Evolutionary conservation across 1,139 yeast genomes (phyloP).

Genomic region (Eremothecium cymbalariae): DNA sequence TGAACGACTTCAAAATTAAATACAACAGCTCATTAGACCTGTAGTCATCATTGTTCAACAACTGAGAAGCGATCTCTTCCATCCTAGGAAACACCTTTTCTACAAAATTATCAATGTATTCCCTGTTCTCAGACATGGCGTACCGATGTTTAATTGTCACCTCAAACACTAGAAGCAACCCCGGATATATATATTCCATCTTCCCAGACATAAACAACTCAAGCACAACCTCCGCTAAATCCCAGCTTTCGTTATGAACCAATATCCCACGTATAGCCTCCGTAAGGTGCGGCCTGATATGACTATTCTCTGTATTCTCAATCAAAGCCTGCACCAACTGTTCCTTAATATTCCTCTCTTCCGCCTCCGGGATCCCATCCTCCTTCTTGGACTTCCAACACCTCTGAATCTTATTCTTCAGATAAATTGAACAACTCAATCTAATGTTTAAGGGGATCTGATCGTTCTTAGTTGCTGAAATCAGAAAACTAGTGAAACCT

Average conservation of each 20-base stretch:
- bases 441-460: slow-evolving; percentile 43
- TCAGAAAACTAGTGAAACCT: slow-evolving; percentile 51
- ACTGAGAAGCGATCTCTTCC: slow-evolving; percentile 41
- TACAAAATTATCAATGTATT: slow-evolving; percentile 42
- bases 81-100: slow-evolving; percentile 47
- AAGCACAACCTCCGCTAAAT: slow-evolving; percentile 27
- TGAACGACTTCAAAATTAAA: slow-evolving; percentile 55
- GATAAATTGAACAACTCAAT: slow-evolving; percentile 56
- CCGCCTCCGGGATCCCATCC: slow-evolving; percentile 42
- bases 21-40: slow-evolving; percentile 51
- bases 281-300: slow-evolving; percentile 51
- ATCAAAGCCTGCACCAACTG: slow-evolving; percentile 44
- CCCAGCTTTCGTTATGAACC: slow-evolving; percentile 40
- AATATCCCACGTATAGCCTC: slow-evolving; percentile 63
- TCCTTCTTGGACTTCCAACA: slow-evolving; percentile 44
- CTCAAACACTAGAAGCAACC: slow-evolving; percentile 49
- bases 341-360: slow-evolving; percentile 45
- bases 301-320: slow-evolving; percentile 34
- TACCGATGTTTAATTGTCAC: slow-evolving; percentile 53
- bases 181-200: slow-evolving; percentile 48
- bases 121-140: slow-evolving; percentile 42
- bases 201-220: slow-evolving; percentile 42
- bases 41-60: slow-evolving; percentile 35
- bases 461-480: slow-evolving; percentile 45
- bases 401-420: slow-evolving; percentile 53